Conservation (phyloP, 768 basidiomycete species). For the Lactarius akahatsu region DNA sequence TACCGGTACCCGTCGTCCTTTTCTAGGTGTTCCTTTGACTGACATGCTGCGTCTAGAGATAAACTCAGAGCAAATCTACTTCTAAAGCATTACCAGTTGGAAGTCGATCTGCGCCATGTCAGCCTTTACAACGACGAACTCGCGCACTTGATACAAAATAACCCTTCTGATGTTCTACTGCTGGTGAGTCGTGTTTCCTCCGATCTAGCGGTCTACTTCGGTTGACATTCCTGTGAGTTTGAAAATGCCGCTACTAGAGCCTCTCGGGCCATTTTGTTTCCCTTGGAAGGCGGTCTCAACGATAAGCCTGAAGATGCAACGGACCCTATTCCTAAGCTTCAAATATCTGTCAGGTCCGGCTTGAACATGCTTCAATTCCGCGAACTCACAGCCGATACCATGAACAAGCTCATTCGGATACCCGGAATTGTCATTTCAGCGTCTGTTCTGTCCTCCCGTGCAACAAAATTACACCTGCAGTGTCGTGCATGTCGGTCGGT, state of each 20-base stretch:
- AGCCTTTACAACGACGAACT: slow-evolving; percentile 88
- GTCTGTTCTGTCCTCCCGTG: slow-evolving; percentile 88
- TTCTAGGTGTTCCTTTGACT: background rate
- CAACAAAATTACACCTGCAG: slow-evolving; percentile 88
- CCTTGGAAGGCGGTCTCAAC: slow-evolving; percentile 57
- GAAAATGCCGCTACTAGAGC: slow-evolving; percentile 88
- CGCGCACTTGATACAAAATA: slow-evolving; percentile 85
- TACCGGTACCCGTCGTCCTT: slow-evolving; percentile 61
- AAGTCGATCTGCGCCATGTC: slow-evolving; percentile 52
- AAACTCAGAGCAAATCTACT: slow-evolving; percentile 87
- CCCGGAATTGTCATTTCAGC: slow-evolving; percentile 99
- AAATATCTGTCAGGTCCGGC: slow-evolving; percentile 85
- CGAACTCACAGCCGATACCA: slow-evolving; percentile 88
- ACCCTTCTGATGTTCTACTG: slow-evolving; percentile 85
- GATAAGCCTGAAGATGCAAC: slow-evolving; percentile 43
- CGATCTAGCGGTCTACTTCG: background rate
- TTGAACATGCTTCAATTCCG: slow-evolving; percentile 93
- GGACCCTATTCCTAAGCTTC: slow-evolving; percentile 65
- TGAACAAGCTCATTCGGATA: slow-evolving; percentile 94
- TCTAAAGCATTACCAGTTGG: slow-evolving; percentile 72
- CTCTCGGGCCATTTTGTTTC: slow-evolving; percentile 80
- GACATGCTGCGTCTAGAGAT: slow-evolving; percentile 53
- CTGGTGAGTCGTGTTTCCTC: slow-evolving; percentile 51
- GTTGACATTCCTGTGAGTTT: slow-evolving; percentile 52
- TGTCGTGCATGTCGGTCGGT: slow-evolving; percentile 87